Conservation (phyloP, 768 basidiomycete species). For the Sistotremastrum suecicum region DNA sequence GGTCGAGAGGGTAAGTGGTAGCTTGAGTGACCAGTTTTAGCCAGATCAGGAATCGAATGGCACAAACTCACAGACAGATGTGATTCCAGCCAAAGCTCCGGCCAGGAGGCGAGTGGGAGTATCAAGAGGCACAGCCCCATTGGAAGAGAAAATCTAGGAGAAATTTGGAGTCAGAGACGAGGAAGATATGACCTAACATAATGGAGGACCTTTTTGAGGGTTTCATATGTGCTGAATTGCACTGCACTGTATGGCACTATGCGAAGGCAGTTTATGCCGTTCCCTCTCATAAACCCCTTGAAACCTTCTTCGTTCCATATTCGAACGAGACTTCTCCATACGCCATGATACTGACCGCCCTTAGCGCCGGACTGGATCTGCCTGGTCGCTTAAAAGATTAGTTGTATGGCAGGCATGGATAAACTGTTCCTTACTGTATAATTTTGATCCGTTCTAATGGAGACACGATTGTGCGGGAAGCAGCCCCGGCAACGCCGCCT, state of each 20-base stretch:
- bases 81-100: conserved; percentile 87
- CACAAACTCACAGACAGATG: conserved; percentile 69
- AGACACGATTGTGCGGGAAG: conserved; percentile 82
- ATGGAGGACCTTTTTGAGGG: conserved; percentile 61
- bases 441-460: conserved; percentile 92
- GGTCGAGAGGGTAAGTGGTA: conserved; percentile 85
- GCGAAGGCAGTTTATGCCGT: conserved; percentile 79
- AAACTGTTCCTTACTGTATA: conserved; percentile 54
- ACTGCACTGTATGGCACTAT: conserved; percentile 91
- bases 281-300: conserved; percentile 87
- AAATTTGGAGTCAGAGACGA: not conserved
- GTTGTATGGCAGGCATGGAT: not conserved
- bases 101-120: conserved; percentile 76
- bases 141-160: conserved; percentile 48
- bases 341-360: conserved; percentile 63
- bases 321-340: conserved; percentile 68
- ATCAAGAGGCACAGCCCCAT: conserved; percentile 66
- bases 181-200: conserved; percentile 19
- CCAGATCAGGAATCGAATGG: conserved; percentile 2
- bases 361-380: conserved; percentile 74
- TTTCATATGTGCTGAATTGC: conserved; percentile 82
- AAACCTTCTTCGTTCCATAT: conserved; percentile 95
- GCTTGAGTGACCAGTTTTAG: conserved; percentile 24
- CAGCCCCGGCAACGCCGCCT: conserved; percentile 41
- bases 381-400: conserved; percentile 24